A percentile compares a stretch with the other conserved stretches of the same genome.
Evolutionary conservation across 257 asterid species (phyloP).

Genomic region (Haberlea rhodopensis): DNA sequence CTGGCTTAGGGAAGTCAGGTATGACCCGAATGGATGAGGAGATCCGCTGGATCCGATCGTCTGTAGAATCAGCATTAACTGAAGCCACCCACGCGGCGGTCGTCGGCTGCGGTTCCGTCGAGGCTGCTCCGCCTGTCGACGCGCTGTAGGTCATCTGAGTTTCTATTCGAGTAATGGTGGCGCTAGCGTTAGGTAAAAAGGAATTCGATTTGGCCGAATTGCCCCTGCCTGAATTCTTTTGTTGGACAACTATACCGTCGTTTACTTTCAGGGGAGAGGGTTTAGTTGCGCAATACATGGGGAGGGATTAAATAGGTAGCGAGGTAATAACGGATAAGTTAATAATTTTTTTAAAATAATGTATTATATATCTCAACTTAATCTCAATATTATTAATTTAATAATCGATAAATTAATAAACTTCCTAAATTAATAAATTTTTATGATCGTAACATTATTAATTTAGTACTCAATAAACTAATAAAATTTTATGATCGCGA

Average conservation of each 20-base stretch:
- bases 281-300: slow-evolving; percentile 34
- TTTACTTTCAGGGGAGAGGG: slow-evolving; percentile 6
- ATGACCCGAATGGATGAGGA: slow-evolving; percentile 76
- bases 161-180: slow-evolving; percentile 23
- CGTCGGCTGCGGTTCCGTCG: slow-evolving; percentile 17
- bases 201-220: slow-evolving; percentile 31
- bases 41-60: slow-evolving; percentile 67
- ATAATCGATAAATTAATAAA: too few species aligned
- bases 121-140: slow-evolving; percentile 29
- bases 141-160: slow-evolving; percentile 31
- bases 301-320: slow-evolving; percentile 10
- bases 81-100: slow-evolving; percentile 46
- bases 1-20: slow-evolving; percentile 91
- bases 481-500: too few species aligned
- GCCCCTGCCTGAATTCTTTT: slow-evolving; percentile 19
- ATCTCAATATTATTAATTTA: too few species aligned
- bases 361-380: too few species aligned
- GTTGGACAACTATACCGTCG: slow-evolving; percentile 37
- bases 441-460: too few species aligned
- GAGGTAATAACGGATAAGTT: too few species aligned
- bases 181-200: slow-evolving; percentile 34
- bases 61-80: slow-evolving; percentile 28
- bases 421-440: too few species aligned
- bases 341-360: too few species aligned
- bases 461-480: too few species aligned